phyloP scores from a whole-genome alignment of 2,329 filamentous ascomycete species.

The Sarocladium oryzae region DNA sequence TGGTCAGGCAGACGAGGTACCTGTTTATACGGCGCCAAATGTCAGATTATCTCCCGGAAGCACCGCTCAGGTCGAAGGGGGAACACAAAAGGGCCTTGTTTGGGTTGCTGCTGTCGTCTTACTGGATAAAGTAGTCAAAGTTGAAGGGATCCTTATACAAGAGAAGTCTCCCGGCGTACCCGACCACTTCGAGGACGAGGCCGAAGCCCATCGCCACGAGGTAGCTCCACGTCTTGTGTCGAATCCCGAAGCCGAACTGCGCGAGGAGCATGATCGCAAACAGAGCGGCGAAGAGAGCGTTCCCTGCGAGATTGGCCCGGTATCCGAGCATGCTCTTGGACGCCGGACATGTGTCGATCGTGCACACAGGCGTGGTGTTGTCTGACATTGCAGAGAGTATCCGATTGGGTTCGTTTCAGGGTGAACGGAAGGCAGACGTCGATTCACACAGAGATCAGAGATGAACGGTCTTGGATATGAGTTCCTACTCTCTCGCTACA shows the following conservation, averaged over 20 bases:
- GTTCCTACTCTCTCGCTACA: no score
- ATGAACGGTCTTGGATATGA: no score
- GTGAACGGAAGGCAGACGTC: no score
- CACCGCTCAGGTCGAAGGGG: no score
- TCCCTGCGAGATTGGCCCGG: conserved; percentile 25
- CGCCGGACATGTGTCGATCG: conserved; percentile 7
- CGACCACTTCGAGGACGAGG: conserved; percentile 48
- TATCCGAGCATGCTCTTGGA: conserved; percentile 25
- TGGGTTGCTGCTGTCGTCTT: no score
- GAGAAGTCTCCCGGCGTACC: conserved; percentile 52
- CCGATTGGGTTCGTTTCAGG: no score
- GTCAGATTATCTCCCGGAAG: no score
- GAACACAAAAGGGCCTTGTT: no score
- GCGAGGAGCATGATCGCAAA: conserved; percentile 36
- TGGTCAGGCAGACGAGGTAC: conserved; percentile 44
- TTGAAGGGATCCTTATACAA: conserved; percentile 46
- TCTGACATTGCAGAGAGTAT: conserved; percentile 8
- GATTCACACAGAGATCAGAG: no score
- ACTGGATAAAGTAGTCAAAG: conserved; percentile 48
- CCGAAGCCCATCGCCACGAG: conserved; percentile 42
- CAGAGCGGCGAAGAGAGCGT: conserved; percentile 28
- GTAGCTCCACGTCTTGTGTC: conserved; percentile 34
- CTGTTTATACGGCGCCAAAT: no score
- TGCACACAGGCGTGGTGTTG: conserved; percentile 2
- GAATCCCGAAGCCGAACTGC: conserved; percentile 30